phyloP scores from a whole-genome alignment of 768 basidiomycete genomes.

The Mycena rosella region DNA sequence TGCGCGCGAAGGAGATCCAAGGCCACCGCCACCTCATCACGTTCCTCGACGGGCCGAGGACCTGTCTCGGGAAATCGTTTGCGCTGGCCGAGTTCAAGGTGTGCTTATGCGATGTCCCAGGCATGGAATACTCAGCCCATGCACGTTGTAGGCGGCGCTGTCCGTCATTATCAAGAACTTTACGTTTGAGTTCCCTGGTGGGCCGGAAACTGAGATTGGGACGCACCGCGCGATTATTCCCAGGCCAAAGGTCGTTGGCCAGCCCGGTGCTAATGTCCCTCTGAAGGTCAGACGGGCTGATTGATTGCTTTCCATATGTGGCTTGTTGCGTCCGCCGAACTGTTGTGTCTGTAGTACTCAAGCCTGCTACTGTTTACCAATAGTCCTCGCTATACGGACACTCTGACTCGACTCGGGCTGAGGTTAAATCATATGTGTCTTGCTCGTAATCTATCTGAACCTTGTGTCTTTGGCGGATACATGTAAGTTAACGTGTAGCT shows the following conservation, averaged over 20 bases:
- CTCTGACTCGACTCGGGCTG: too few species aligned
- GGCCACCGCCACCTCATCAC: slow-evolving; percentile 56
- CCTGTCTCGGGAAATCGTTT: slow-evolving; percentile 60
- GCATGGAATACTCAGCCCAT: not conserved
- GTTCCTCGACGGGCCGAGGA: slow-evolving; percentile 59
- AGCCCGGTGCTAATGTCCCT: slow-evolving; percentile 13
- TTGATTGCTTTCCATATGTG: not conserved
- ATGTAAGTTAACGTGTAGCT: too few species aligned
- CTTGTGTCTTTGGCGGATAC: too few species aligned
- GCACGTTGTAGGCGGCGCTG: slow-evolving; percentile 38
- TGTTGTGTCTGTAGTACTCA: too few species aligned
- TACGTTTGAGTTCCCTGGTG: slow-evolving; percentile 44
- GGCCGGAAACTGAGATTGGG: slow-evolving; percentile 43
- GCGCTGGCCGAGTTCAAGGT: slow-evolving; percentile 49
- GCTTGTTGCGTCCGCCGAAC: too few species aligned
- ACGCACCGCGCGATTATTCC: slow-evolving; percentile 29
- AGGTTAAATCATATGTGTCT: too few species aligned
- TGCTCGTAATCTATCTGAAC: too few species aligned
- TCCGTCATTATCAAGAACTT: slow-evolving; percentile 48
- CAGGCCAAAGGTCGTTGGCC: slow-evolving; percentile 38
- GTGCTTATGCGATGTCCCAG: not conserved
- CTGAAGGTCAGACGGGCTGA: slow-evolving; percentile 26
- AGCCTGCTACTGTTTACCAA: too few species aligned
- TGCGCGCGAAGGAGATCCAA: slow-evolving; percentile 48
- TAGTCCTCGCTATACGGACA: too few species aligned